Evolutionary conservation across 352 stramenopile genomes (phyloP).

Genomic region (Sclerospora graminicola): DNA sequence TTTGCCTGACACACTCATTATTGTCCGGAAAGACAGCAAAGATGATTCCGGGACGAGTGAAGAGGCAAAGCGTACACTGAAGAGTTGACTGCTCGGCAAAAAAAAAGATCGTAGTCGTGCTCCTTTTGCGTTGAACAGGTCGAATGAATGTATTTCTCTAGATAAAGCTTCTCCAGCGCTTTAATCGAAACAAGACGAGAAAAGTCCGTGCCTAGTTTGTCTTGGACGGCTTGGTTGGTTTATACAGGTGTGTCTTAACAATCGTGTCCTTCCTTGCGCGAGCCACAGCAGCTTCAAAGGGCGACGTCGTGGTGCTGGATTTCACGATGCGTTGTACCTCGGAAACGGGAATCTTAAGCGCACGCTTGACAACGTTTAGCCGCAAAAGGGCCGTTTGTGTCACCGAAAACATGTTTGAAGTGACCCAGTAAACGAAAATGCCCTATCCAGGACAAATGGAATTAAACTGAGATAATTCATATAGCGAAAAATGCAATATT

Average conservation of each 20-base stretch:
- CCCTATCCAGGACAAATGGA: slow-evolving; percentile 23
- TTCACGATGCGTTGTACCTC: slow-evolving; percentile 29
- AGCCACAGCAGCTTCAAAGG: slow-evolving; percentile 62
- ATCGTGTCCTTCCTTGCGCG: slow-evolving; percentile 57
- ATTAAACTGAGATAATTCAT: not conserved
- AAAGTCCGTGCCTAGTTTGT: slow-evolving; percentile 21
- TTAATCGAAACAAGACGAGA: not conserved
- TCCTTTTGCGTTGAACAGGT: too few species aligned
- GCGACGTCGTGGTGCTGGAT: slow-evolving; percentile 28
- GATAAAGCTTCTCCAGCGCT: not conserved
- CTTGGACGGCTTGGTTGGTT: slow-evolving; percentile 31
- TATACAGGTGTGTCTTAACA: slow-evolving; percentile 63
- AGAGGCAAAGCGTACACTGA: slow-evolving; percentile 4
- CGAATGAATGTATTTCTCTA: too few species aligned
- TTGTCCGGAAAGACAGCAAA: slow-evolving; percentile 20
- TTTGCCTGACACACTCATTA: slow-evolving; percentile 36
- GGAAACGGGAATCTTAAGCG: slow-evolving; percentile 42
- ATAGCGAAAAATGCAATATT: not conserved
- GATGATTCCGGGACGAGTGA: slow-evolving; percentile 1
- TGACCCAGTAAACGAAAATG: slow-evolving; percentile 84
- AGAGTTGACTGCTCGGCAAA: not conserved
- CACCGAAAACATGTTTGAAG: slow-evolving; percentile 72
- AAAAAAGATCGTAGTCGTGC: too few species aligned
- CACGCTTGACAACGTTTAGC: slow-evolving; percentile 40
- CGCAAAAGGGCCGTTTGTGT: slow-evolving; percentile 49